phyloP scores from a whole-genome alignment of 2,329 filamentous ascomycete species.

The Alternaria consortialis region DNA sequence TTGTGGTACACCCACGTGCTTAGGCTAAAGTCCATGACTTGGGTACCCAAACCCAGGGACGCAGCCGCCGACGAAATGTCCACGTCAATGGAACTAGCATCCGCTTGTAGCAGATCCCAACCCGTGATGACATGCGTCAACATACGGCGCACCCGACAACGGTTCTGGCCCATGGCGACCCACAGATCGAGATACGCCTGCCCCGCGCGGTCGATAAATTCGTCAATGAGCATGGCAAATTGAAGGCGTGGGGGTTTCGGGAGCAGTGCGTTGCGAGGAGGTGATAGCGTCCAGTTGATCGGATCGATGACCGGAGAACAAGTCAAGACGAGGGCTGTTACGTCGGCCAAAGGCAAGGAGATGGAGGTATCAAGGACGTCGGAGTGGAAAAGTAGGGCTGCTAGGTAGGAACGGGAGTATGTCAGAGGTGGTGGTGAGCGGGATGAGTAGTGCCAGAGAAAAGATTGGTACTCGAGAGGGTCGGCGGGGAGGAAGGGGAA shows the following conservation, averaged over 20 bases:
- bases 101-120: slow-evolving; percentile 84
- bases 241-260: slow-evolving; percentile 77
- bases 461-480: slow-evolving; percentile 62
- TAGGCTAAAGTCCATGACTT: slow-evolving; percentile 73
- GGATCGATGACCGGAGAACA: slow-evolving; percentile 75
- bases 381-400: slow-evolving; percentile 77
- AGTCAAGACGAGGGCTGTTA: slow-evolving; percentile 80
- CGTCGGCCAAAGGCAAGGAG: slow-evolving; percentile 80
- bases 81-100: slow-evolving; percentile 64
- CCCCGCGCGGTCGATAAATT: slow-evolving; percentile 64
- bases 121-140: slow-evolving; percentile 83
- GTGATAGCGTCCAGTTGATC: slow-evolving; percentile 77
- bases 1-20: slow-evolving; percentile 91
- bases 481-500: slow-evolving; percentile 41
- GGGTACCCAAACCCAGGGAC: slow-evolving; percentile 41
- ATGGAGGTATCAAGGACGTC: slow-evolving; percentile 71
- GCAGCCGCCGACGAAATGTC: slow-evolving; percentile 52
- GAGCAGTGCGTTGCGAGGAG: slow-evolving; percentile 51
- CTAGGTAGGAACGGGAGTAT: slow-evolving; percentile 81
- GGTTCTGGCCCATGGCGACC: slow-evolving; percentile 86
- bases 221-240: slow-evolving; percentile 74
- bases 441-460: slow-evolving; percentile 76
- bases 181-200: slow-evolving; percentile 85
- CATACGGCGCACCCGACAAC: slow-evolving; percentile 87
- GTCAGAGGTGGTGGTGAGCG: slow-evolving; percentile 83